phyloP scores from a whole-genome alignment of 2,329 filamentous ascomycete genomes.

The Epichloe brachyelytri region DNA sequence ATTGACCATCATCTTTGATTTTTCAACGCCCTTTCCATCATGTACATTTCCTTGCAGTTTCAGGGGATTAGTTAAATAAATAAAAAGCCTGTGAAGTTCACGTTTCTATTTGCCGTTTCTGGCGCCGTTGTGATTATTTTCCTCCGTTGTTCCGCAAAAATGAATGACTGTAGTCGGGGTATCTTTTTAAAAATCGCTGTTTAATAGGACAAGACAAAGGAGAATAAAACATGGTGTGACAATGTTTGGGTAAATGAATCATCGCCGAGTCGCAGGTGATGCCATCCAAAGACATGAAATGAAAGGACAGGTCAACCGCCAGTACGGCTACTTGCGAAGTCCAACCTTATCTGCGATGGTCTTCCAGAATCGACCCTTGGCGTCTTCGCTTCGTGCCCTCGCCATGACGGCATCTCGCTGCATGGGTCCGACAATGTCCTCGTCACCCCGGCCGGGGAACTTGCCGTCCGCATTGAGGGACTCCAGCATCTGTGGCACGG shows the following conservation, averaged over 20 bases:
- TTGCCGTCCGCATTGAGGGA: constrained; percentile 63
- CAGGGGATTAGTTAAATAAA: not conserved
- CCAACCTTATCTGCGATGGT: constrained; percentile 33
- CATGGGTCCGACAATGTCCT: constrained; percentile 93
- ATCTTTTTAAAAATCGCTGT: constrained; percentile 10
- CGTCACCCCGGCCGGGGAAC: constrained; percentile 77
- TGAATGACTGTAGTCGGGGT: constrained; percentile 16
- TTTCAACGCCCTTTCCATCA: constrained; percentile 1
- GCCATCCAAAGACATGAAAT: not conserved
- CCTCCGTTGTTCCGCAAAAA: constrained; percentile 5
- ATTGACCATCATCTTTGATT: not conserved
- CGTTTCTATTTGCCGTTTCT: not conserved
- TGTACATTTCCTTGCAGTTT: not conserved
- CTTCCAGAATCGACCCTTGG: constrained; percentile 35
- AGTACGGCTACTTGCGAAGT: constrained; percentile 8
- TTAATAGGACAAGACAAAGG: constrained; percentile 2
- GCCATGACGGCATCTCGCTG: constrained; percentile 45
- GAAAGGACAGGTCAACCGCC: not conserved
- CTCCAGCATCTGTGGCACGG: constrained; percentile 56
- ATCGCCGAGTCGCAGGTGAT: not conserved
- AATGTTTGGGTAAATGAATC: not conserved
- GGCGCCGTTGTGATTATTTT: not conserved
- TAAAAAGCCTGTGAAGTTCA: not conserved
- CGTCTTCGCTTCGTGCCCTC: constrained; percentile 30
- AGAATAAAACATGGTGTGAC: not conserved